Evolutionary conservation across 2,329 filamentous ascomycete species (phyloP).

Genomic region (Amylocarpus encephaloides): DNA sequence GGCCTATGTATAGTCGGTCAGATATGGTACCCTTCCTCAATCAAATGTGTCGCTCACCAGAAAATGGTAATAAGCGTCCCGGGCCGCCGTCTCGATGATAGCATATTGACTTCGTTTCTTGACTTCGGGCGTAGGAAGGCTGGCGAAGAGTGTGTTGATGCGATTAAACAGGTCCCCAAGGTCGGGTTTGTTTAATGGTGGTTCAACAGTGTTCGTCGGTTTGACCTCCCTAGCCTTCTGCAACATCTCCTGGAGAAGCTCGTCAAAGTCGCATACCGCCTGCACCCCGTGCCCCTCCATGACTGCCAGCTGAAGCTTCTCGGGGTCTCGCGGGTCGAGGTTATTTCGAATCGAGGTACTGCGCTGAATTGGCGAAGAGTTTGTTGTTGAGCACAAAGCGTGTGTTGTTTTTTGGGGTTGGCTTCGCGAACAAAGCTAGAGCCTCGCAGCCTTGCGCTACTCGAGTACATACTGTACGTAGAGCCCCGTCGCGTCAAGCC

Average conservation of each 20-base stretch:
- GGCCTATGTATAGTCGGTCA: slow-evolving; percentile 47
- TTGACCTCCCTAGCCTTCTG: slow-evolving; percentile 54
- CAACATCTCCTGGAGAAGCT: slow-evolving; percentile 52
- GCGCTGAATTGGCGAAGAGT: not conserved
- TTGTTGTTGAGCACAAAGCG: not conserved
- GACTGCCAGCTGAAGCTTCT: not conserved
- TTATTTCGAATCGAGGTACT: not conserved
- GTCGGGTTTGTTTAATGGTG: slow-evolving; percentile 65
- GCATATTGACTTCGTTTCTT: slow-evolving; percentile 53
- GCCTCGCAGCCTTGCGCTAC: slow-evolving; percentile 6
- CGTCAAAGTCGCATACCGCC: slow-evolving; percentile 47
- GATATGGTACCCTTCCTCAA: slow-evolving; percentile 25
- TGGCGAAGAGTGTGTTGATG: slow-evolving; percentile 37
- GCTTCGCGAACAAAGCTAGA: not conserved
- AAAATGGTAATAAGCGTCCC: slow-evolving; percentile 71
- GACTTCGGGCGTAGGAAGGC: slow-evolving; percentile 17
- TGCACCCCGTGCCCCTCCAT: slow-evolving; percentile 50
- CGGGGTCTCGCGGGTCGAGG: not conserved
- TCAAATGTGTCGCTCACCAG: slow-evolving; percentile 52
- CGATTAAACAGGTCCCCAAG: slow-evolving; percentile 45
- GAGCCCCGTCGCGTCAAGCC: slow-evolving; percentile 6
- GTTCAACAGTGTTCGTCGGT: slow-evolving; percentile 58
- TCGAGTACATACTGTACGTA: slow-evolving; percentile 2
- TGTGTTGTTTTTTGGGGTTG: not conserved
- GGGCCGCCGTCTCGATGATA: slow-evolving; percentile 76